Percentiles rank a stretch among this genome's conserved stretches.
phyloP scores from a whole-genome alignment of 345 rosid genomes.

The Gynandropsis gynandra region DNA sequence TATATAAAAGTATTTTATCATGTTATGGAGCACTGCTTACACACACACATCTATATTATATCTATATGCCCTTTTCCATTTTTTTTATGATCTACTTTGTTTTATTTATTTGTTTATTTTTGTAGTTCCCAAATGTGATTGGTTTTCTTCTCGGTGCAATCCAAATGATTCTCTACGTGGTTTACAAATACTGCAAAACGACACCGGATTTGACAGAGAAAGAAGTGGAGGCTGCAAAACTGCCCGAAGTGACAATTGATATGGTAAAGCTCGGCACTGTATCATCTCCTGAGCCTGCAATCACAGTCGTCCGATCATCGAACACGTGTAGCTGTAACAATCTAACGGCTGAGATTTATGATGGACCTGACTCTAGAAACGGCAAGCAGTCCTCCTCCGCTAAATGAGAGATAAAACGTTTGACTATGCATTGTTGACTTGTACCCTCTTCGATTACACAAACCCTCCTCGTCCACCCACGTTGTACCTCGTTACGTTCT shows the following conservation, averaged over 20 bases:
- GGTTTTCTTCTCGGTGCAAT: slow-evolving; percentile 43
- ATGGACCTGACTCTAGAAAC: slow-evolving; percentile 16
- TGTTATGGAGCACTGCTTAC: no score
- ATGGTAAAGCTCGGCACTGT: slow-evolving; percentile 24
- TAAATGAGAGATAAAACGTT: slow-evolving; percentile 11
- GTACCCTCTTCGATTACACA: slow-evolving; percentile 7
- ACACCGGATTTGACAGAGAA: slow-evolving; percentile 25
- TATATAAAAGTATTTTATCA: no score
- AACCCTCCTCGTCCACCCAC: slow-evolving; percentile 5
- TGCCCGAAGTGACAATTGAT: slow-evolving; percentile 26
- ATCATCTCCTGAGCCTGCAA: slow-evolving; percentile 22
- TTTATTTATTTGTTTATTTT: background rate
- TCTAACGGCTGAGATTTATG: slow-evolving; percentile 22
- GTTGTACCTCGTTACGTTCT: background rate
- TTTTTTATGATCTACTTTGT: background rate
- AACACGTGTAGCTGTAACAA: slow-evolving; percentile 20
- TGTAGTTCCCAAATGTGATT: slow-evolving; percentile 47
- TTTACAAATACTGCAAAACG: slow-evolving; percentile 36
- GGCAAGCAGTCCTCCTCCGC: slow-evolving; percentile 17
- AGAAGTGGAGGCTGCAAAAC: slow-evolving; percentile 26
- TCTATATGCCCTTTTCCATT: no score
- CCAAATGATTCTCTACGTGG: slow-evolving; percentile 46
- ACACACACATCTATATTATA: no score
- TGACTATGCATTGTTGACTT: slow-evolving; percentile 23
- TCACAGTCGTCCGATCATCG: slow-evolving; percentile 11